These are phyloP conservation scores for Kwoniella shivajii DNA, from an alignment of 1,284 basidiomycete genomes.

Conservation along the genomic window DNA sequence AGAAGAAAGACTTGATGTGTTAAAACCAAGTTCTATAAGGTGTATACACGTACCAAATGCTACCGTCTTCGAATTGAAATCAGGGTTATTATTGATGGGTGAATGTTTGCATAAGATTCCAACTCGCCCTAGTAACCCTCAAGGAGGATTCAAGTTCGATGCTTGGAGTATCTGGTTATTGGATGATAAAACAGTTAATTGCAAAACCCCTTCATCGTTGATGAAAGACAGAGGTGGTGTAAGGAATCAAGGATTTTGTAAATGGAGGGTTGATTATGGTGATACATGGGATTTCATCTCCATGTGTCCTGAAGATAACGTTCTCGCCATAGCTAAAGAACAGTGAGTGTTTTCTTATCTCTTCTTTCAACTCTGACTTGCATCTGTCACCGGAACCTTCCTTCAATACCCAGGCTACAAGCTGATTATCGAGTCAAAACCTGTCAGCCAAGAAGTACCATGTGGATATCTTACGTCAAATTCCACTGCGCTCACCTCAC, in stretches of 20 bases:
- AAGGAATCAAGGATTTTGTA: not conserved
- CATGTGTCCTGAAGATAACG: constrained; percentile 7
- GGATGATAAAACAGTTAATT: not conserved
- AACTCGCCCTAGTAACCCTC: not conserved
- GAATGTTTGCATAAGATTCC: not conserved
- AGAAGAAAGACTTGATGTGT: not conserved
- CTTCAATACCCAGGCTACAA: not conserved
- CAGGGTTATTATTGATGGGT: not conserved
- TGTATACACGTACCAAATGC: not conserved
- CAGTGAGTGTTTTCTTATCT: not conserved
- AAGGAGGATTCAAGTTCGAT: not conserved
- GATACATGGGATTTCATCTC: not conserved
- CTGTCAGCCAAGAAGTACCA: not conserved
- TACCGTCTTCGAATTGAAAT: not conserved
- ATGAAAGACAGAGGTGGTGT: not conserved
- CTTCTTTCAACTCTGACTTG: not conserved
- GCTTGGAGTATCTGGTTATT: not conserved
- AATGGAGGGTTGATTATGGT: constrained; percentile 2
- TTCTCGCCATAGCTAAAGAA: not conserved
- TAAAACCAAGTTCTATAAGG: not conserved
- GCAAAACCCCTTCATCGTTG: no score
- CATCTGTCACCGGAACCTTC: not conserved
- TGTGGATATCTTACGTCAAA: not conserved
- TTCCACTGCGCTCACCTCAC: not conserved
- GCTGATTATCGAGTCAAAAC: not conserved